Percentiles rank a stretch among this genome's conserved stretches.
These are phyloP conservation scores for Candolleomyces aberdarensis DNA, from an alignment of 768 basidiomycete genomes.

Conservation along the genomic window DNA sequence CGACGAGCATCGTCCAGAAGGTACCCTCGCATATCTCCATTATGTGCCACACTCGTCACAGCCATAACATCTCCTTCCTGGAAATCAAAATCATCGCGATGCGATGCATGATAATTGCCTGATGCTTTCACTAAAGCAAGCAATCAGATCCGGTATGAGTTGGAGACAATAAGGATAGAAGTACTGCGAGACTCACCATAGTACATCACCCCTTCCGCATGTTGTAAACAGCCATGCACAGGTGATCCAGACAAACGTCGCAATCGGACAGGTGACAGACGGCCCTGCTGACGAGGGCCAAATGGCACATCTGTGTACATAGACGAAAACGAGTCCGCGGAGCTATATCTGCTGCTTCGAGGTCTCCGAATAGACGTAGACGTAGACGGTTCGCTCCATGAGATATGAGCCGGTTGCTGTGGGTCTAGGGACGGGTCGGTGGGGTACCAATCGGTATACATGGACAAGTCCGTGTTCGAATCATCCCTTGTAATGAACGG, in stretches of 20 bases:
- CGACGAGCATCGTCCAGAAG: slow-evolving; percentile 2
- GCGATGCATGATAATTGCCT: not conserved
- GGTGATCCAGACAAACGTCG: not conserved
- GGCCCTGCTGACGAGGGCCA: not conserved
- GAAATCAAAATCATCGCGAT: slow-evolving; percentile 1
- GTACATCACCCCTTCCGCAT: not conserved
- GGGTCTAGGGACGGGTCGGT: no score
- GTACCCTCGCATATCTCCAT: not conserved
- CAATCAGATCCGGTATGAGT: not conserved
- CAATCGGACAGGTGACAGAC: not conserved
- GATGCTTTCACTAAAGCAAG: not conserved
- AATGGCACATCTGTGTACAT: not conserved
- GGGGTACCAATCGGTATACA: no score
- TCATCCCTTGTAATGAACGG: no score
- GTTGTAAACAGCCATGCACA: not conserved
- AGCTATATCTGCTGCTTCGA: no score
- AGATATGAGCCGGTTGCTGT: no score
- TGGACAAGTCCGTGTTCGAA: no score
- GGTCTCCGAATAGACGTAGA: no score
- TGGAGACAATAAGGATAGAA: not conserved
- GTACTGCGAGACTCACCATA: not conserved
- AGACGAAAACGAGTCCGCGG: not conserved
- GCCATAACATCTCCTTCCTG: slow-evolving; percentile 2
- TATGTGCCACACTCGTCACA: not conserved
- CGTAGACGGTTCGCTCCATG: no score